Evolutionary conservation across 768 basidiomycete species (phyloP).

Genomic region (Tephrocybe sp.): DNA sequence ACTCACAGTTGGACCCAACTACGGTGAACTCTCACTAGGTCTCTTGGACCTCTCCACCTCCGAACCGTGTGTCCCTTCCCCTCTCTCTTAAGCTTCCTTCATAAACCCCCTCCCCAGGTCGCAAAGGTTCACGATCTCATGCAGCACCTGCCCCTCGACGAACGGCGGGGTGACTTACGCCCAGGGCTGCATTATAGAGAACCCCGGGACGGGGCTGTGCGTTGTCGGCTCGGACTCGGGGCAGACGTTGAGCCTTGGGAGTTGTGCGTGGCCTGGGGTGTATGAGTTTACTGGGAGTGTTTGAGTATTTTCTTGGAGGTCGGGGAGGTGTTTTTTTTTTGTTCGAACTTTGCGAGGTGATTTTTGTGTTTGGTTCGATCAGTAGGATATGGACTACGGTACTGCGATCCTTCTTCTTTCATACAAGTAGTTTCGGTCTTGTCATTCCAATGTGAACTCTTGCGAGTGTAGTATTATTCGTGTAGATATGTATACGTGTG

Average conservation of each 20-base stretch:
- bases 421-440: no score
- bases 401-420: no score
- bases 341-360: no score
- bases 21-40: slow-evolving; percentile 5
- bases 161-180: background rate
- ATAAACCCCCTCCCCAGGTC: slow-evolving; percentile 4
- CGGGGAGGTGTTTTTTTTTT: no score
- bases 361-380: no score
- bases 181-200: slow-evolving; percentile 7
- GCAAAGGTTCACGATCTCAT: slow-evolving; percentile 15
- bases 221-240: slow-evolving; percentile 7
- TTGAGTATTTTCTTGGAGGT: no score
- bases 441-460: no score
- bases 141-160: slow-evolving; percentile 2
- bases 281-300: no score
- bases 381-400: no score
- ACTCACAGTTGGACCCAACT: slow-evolving; percentile 2
- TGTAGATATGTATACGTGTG: no score
- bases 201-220: slow-evolving; percentile 14
- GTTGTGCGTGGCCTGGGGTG: slow-evolving; percentile 8
- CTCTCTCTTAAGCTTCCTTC: background rate
- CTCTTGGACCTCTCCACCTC: background rate
- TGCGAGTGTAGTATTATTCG: no score
- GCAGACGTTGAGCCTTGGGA: slow-evolving; percentile 4
- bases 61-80: background rate